Evolutionary conservation across 495 filamentous ascomycete species (phyloP), one percentile per base, ranked within the genome.

Genomic region (Aspergillus sparsus): DNA sequence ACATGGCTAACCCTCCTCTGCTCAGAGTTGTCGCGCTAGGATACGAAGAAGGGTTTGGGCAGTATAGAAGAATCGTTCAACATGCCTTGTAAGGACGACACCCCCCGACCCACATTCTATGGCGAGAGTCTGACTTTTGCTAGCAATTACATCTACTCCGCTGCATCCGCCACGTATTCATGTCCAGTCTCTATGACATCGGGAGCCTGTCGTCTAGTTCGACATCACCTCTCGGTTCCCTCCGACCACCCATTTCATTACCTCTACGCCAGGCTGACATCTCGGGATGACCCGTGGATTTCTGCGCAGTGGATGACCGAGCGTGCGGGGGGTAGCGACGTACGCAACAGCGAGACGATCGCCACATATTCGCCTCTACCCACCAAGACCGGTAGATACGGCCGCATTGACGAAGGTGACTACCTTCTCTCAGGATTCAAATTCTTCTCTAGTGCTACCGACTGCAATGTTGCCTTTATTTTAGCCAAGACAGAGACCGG

Each of bases 261-360:
- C 75, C 83, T 46, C 76, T 83, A 67, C 32, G 62, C 75, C 12
- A 72, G 74, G 13, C 67, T 89, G 9, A 82, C 77, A 16, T 85
- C 83, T 5, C 78, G 84, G 55, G 55, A 4, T 58, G 78, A 86
- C 3, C 79, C 82, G 11, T 92, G 89, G 89, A 92, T 88, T 5
- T 86, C 82, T 32, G 89, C 89, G 0, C 89, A 93, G 66, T 93
- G 90, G 90, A 92, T 93, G 90, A 92, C 90, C 0, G 89, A 92
- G 64, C 80, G 89, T 13, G 72, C 80, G 0, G 89, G 89, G 6
- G 89, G 89, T 2, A 89, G 85, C 60, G 89, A 93, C 61, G 86
- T 91, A 3, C 83, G 83, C 6, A 81, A 77, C 45, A 89, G 86
- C 0, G 89, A 93, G 68, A 93, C 89, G 2, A 70, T 78, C 60